Percentiles rank a stretch among this genome's conserved stretches.
These are phyloP conservation scores for Aspergillus carlsbadensis DNA, from an alignment of 495 filamentous ascomycete species.

Conservation along the genomic window DNA sequence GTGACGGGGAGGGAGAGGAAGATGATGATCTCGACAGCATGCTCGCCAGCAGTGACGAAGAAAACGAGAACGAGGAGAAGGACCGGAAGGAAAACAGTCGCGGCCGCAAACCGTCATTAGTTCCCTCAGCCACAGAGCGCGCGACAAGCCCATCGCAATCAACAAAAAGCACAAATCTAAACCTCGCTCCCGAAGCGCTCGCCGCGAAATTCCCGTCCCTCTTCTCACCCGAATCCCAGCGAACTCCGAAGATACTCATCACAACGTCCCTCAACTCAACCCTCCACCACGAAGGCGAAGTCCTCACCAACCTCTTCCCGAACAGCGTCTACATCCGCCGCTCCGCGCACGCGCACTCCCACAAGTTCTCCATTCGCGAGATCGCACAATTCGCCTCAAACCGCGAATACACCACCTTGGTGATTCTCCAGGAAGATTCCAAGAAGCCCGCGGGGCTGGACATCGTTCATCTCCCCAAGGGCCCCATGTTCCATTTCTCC, in stretches of 20 bases:
- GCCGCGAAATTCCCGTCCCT: conserved; percentile 78
- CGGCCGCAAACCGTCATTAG: conserved; percentile 29
- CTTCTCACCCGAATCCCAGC: conserved; percentile 61
- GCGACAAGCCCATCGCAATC: conserved; percentile 59
- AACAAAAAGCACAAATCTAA: conserved; percentile 67
- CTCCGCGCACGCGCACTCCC: conserved; percentile 70
- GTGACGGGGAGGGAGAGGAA: conserved; percentile 42
- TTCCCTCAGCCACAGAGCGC: conserved; percentile 52
- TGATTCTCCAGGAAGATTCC: conserved; percentile 80
- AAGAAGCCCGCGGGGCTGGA: conserved; percentile 77
- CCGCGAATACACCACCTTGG: conserved; percentile 73
- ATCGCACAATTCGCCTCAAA: conserved; percentile 83
- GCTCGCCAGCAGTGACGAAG: conserved; percentile 37
- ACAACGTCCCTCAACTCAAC: conserved; percentile 85
- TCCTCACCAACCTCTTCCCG: conserved; percentile 78
- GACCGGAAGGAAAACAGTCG: conserved; percentile 44
- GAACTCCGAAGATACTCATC: conserved; percentile 76
- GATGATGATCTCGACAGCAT: conserved; percentile 55
- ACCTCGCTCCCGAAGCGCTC: conserved; percentile 66
- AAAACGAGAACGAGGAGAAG: conserved; percentile 40
- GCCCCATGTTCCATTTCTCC: conserved; percentile 85
- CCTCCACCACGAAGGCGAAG: conserved; percentile 75
- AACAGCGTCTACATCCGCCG: conserved; percentile 85
- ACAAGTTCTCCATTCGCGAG: conserved; percentile 87
- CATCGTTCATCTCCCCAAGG: conserved; percentile 77